These are phyloP conservation scores for Pseudoscleropodium purum DNA, from an alignment of 225 moss, liverwort and hornwort genomes.

Conservation along the genomic window DNA sequence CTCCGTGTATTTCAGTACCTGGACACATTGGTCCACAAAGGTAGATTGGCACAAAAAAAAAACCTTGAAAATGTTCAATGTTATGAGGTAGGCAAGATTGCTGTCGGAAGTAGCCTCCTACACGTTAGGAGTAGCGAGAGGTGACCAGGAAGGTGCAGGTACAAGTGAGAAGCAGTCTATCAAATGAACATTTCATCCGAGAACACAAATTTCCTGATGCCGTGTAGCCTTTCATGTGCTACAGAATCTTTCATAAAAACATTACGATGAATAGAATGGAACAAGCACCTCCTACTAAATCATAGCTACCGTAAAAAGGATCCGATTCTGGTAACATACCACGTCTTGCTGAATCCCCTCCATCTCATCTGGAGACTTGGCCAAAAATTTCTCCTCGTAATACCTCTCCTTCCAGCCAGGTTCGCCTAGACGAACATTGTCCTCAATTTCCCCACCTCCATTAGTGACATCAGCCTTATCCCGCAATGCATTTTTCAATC, in stretches of 20 bases:
- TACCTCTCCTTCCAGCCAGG: conserved; percentile 95
- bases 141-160: neutral
- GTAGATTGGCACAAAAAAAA: neutral
- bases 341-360: conserved; percentile 71
- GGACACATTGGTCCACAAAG: neutral
- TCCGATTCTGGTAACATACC: conserved; percentile 21
- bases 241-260: neutral
- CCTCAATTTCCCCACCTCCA: conserved; percentile 78
- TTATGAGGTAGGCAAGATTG: neutral
- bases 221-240: neutral
- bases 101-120: neutral
- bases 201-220: neutral
- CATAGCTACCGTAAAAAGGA: neutral
- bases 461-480: conserved; percentile 82
- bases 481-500: conserved; percentile 69
- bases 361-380: conserved; percentile 49
- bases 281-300: neutral
- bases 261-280: neutral
- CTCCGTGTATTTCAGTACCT: conserved; percentile 88
- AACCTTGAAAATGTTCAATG: neutral
- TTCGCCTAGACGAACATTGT: conserved; percentile 79
- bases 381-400: conserved; percentile 64
- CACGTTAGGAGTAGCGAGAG: neutral
- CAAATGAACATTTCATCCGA: neutral
- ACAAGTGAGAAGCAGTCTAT: neutral